phyloP scores from a whole-genome alignment of 257 asterid species.

The Solanum neorickii region DNA sequence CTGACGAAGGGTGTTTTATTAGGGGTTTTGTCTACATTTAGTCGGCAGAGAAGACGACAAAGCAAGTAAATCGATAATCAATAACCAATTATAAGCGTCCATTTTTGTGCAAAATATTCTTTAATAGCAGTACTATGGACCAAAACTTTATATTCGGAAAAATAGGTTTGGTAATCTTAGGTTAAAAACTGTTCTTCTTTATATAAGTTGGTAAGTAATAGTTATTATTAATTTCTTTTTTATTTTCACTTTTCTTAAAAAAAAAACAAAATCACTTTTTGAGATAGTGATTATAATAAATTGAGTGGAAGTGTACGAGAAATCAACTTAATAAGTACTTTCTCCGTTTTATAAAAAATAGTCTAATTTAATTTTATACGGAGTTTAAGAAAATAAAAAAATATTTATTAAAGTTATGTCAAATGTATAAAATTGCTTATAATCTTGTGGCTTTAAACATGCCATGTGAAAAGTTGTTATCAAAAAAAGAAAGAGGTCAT shows the following conservation, averaged over 20 bases:
- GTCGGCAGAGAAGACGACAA: conserved; percentile 13
- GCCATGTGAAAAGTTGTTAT: accelerated
- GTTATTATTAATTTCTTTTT: background rate
- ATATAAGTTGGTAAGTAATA: background rate
- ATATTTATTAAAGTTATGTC: too few species aligned
- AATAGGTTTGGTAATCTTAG: background rate
- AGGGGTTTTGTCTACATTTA: background rate
- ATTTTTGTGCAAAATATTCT: background rate
- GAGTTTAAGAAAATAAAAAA: too few species aligned
- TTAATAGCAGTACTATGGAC: background rate
- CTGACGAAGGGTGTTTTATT: background rate
- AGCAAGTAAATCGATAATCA: background rate
- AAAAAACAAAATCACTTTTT: background rate
- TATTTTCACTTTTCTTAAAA: too few species aligned
- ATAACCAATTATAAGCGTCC: background rate
- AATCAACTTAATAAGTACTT: background rate
- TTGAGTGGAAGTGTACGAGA: background rate
- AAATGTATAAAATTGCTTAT: too few species aligned
- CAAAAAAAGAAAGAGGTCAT: too few species aligned
- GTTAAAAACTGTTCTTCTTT: background rate
- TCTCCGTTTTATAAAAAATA: too few species aligned
- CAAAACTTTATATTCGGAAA: background rate
- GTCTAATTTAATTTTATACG: too few species aligned
- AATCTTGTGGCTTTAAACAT: too few species aligned
- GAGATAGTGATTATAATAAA: background rate